phyloP scores from a whole-genome alignment of 176 grass and related monocot genomes.

The Triticum aestivum region DNA sequence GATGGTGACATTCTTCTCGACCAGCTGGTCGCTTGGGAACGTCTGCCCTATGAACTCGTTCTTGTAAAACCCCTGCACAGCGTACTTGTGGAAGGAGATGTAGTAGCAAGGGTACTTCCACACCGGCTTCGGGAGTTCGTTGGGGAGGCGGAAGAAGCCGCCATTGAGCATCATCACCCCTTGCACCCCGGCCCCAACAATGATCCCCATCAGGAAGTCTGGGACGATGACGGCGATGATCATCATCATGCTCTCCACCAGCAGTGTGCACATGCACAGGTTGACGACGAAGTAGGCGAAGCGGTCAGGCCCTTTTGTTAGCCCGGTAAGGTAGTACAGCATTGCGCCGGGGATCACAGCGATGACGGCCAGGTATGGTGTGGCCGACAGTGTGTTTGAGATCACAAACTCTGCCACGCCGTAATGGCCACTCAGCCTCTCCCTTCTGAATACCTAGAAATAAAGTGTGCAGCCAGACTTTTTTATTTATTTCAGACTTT shows the following conservation, averaged over 20 bases:
- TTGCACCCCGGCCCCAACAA: constrained; percentile 34
- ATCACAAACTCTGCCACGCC: constrained; percentile 46
- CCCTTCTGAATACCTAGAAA: constrained; percentile 49
- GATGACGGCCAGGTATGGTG: constrained; percentile 31
- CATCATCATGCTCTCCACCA: constrained; percentile 50
- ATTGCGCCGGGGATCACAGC: constrained; percentile 15
- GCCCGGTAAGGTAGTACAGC: constrained; percentile 36
- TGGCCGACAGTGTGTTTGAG: constrained; percentile 41
- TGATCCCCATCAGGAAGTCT: constrained; percentile 55
- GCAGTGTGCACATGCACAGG: constrained; percentile 19
- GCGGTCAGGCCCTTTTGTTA: constrained; percentile 26
- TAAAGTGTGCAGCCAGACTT: neutral
- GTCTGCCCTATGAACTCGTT: constrained; percentile 43
- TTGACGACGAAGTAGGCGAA: constrained; percentile 24
- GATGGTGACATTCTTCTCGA: constrained; percentile 24
- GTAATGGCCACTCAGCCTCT: constrained; percentile 50
- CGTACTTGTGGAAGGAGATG: constrained; percentile 53
- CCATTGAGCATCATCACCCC: constrained; percentile 37
- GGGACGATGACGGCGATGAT: constrained; percentile 26
- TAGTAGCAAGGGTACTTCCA: constrained; percentile 54
- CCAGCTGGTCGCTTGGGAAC: constrained; percentile 25
- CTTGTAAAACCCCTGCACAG: constrained; percentile 45
- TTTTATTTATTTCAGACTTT: neutral
- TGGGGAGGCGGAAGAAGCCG: constrained; percentile 41
- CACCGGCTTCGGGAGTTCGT: constrained; percentile 43